Evolutionary conservation across 225 moss, liverwort and hornwort genomes (phyloP), one percentile per base, ranked within the genome.

Genomic region (Physcomitrium patens): DNA sequence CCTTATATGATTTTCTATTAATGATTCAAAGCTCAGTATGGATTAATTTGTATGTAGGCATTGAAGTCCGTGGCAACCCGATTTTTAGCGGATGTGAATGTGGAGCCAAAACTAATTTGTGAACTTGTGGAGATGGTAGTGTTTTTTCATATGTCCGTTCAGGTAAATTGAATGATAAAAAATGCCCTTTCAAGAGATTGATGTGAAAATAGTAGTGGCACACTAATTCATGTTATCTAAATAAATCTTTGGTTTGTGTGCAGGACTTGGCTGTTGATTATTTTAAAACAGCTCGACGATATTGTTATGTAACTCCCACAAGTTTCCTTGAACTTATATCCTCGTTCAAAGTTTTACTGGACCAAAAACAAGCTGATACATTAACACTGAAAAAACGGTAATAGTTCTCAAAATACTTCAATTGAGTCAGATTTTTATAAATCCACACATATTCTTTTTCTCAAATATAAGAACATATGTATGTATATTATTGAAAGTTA

Each of bases 301-400:
- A 89, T 70, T 95, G 91, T 81, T 95, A 95, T 65, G 89, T 95
- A 11, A 95, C 94, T 18, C 94, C 94, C 53, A 95, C 92, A 49
- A 94, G 94, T 81, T 94, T 94, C 76, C 78, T 94, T 74, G 94
- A 94, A 37, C 89, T 94, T 1, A 94, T 94, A 62, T 92, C 90
- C 52, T 85, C 86, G 0, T 95, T 92, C 49, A 95, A 92, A n/a
- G 46, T 77, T 0, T 86, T 95, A 69, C 73, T 95, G 31, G 91
- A 89, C 8, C 88, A 86, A 48, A 95, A 95, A 67, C 96, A 96
- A 80, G 71, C 42, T 47, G 91, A 96, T 85, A 90, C 93, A 12
- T 84, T 75, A 1, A 69, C 84, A 23, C 92, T 90, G 1, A 93
- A 96, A 46, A 93, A 86, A 70, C 74, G 96, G 96, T 90, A 42